Percentiles rank a stretch among this genome's conserved stretches.
phyloP scores from a whole-genome alignment of 73 alveolate genomes.

The Paraurostyla sp. region DNA sequence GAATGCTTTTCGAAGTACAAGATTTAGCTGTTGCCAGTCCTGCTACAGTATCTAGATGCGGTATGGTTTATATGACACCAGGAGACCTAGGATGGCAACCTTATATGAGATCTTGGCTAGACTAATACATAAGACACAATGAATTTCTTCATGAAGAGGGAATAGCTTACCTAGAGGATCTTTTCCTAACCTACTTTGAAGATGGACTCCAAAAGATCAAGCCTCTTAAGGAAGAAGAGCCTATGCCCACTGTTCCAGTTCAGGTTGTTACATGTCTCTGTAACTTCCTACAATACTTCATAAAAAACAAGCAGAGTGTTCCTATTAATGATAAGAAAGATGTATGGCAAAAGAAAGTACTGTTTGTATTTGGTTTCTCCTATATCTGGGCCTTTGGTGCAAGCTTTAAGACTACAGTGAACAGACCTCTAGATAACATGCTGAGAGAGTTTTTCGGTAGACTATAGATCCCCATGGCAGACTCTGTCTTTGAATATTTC shows the following conservation, averaged over 20 bases:
- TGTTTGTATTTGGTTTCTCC: constrained; percentile 61
- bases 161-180: constrained; percentile 39
- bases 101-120: constrained; percentile 95
- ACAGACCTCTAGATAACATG: constrained; percentile 67
- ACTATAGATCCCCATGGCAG: constrained; percentile 76
- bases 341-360: constrained; percentile 48
- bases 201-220: constrained; percentile 39
- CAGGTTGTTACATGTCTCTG: constrained; percentile 65
- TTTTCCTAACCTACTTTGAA: constrained; percentile 60
- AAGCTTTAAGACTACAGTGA: constrained; percentile 62
- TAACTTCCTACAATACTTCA: constrained; percentile 66
- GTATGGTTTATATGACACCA: constrained; percentile 93
- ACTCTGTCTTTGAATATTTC: constrained; percentile 80
- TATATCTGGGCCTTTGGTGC: constrained; percentile 89
- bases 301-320: constrained; percentile 53
- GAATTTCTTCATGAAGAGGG: constrained; percentile 75
- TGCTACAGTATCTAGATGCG: constrained; percentile 93
- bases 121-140: constrained; percentile 76
- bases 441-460: constrained; percentile 75
- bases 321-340: constrained; percentile 58
- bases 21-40: constrained; percentile 93
- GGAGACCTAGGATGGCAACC: constrained; percentile 94
- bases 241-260: constrained; percentile 66
- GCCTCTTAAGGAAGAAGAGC: constrained; percentile 59
- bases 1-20: constrained; percentile 89